Percentiles rank a stretch among this genome's conserved stretches.
Conservation (phyloP, 2,329 filamentous ascomycete species). For the Colletotrichum spaethianum region DNA sequence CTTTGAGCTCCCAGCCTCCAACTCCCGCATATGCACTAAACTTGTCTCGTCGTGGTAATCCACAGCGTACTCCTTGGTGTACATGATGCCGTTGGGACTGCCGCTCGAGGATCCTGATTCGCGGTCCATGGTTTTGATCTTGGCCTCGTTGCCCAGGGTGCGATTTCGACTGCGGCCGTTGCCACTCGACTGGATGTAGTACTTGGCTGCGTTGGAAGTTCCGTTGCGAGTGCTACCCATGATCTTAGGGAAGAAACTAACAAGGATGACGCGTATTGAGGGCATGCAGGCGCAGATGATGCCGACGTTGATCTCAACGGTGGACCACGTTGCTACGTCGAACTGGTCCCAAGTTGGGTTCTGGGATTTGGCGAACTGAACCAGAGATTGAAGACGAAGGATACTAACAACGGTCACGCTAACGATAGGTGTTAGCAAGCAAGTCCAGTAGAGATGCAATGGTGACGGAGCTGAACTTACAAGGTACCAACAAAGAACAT, state of each 20-base stretch:
- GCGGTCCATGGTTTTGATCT: conserved; percentile 28
- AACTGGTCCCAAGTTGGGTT: conserved; percentile 55
- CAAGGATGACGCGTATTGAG: conserved; percentile 52
- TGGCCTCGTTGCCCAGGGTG: conserved; percentile 35
- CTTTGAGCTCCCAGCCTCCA: conserved; percentile 39
- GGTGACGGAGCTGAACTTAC: conserved; percentile 45
- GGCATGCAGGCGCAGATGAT: conserved; percentile 57
- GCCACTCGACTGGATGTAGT: conserved; percentile 36
- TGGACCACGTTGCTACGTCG: conserved; percentile 53
- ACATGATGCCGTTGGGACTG: conserved; percentile 48
- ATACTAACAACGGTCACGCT: conserved; percentile 57
- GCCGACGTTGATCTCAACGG: conserved; percentile 56
- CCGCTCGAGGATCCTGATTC: conserved; percentile 8
- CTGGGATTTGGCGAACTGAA: conserved; percentile 48
- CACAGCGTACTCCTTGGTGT: conserved; percentile 53
- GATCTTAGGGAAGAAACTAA: conserved; percentile 55
- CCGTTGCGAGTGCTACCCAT: conserved; percentile 46
- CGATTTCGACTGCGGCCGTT: conserved; percentile 41
- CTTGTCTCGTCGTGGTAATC: conserved; percentile 52
- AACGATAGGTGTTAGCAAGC: conserved; percentile 7
- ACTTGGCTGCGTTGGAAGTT: conserved; percentile 28
- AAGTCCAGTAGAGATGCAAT: fast-evolving
- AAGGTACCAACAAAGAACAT: conserved; percentile 68
- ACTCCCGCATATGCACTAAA: conserved; percentile 49
- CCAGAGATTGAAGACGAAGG: conserved; percentile 52